A percentile compares a stretch with the other conserved stretches of the same genome.
These are phyloP conservation scores for Hymenotorrendiella dingleyae DNA, from an alignment of 2,329 filamentous ascomycete species.

Conservation along the genomic window DNA sequence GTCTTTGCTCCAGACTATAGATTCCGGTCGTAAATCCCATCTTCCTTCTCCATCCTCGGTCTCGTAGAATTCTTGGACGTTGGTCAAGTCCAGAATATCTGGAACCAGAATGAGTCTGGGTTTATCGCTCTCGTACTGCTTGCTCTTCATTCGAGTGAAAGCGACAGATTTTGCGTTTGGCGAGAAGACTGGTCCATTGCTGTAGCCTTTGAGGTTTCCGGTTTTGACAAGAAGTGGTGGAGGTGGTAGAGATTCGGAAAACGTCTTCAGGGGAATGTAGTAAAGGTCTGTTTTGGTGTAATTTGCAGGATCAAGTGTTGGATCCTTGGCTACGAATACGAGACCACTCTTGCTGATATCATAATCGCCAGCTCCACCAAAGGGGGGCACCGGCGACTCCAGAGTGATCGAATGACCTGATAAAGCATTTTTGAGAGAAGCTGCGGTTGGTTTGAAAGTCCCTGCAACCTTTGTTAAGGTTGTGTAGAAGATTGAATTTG, in stretches of 20 bases:
- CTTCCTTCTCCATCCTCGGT: conserved; percentile 56
- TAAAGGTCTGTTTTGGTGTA: conserved; percentile 82
- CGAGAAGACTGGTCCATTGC: conserved; percentile 64
- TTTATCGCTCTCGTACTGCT: conserved; percentile 78
- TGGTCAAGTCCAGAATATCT: conserved; percentile 50
- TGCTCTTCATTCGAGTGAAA: conserved; percentile 72
- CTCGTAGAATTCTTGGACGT: conserved; percentile 57
- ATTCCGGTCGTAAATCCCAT: conserved; percentile 55
- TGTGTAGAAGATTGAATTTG: conserved; percentile 68
- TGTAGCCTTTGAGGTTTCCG: conserved; percentile 57
- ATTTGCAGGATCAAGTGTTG: conserved; percentile 61
- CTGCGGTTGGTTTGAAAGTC: conserved; percentile 31
- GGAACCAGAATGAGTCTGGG: conserved; percentile 60
- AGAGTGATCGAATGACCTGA: conserved; percentile 37
- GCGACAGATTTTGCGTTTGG: conserved; percentile 63
- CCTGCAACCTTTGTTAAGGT: conserved; percentile 41
- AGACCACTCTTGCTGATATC: conserved; percentile 63
- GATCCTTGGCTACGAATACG: conserved; percentile 57
- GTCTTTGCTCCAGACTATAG: conserved; percentile 50
- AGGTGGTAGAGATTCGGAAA: conserved; percentile 46
- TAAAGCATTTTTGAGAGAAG: conserved; percentile 57
- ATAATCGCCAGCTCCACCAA: conserved; percentile 76
- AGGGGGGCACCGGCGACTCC: conserved; percentile 67
- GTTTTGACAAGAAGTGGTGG: conserved; percentile 49
- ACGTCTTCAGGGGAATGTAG: conserved; percentile 58